Percentiles rank a stretch among this genome's conserved stretches.
phyloP scores from a whole-genome alignment of 768 basidiomycete genomes.

The Podaxis pistillaris region DNA sequence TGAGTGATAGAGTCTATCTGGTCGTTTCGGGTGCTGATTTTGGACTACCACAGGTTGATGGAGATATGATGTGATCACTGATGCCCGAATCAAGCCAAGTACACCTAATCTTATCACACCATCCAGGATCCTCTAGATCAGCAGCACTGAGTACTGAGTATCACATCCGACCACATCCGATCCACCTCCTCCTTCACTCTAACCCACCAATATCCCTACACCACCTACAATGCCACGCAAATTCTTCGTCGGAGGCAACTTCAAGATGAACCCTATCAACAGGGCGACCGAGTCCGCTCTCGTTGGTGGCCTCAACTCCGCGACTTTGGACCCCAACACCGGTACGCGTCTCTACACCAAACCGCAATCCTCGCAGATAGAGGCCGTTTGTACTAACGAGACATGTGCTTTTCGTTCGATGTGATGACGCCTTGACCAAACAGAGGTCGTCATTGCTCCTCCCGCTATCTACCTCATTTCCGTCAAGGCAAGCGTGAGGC shows the following conservation, averaged over 20 bases:
- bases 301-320: constrained; percentile 70
- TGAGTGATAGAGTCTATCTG: not conserved
- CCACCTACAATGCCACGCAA: constrained; percentile 40
- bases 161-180: constrained; percentile 13
- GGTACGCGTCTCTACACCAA: constrained; percentile 44
- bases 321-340: constrained; percentile 70
- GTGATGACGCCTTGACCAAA: not conserved
- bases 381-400: not conserved
- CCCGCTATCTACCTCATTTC: constrained; percentile 86
- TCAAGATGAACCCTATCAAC: constrained; percentile 92
- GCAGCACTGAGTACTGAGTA: constrained; percentile 1
- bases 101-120: constrained; percentile 6
- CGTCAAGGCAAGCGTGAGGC: constrained; percentile 57
- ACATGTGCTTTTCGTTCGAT: not conserved
- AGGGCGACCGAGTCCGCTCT: constrained; percentile 63
- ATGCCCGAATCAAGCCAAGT: not conserved
- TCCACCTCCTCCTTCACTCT: not conserved
- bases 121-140: not conserved
- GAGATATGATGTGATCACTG: not conserved
- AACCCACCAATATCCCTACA: not conserved
- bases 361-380: not conserved
- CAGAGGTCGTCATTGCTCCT: constrained; percentile 93
- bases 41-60: not conserved
- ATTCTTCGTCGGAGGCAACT: constrained; percentile 97
- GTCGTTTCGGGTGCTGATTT: not conserved